Percentiles rank a stretch among this genome's conserved stretches.
Conservation (phyloP, 164 flowering plant species). For the Tinospora cordifolia region DNA sequence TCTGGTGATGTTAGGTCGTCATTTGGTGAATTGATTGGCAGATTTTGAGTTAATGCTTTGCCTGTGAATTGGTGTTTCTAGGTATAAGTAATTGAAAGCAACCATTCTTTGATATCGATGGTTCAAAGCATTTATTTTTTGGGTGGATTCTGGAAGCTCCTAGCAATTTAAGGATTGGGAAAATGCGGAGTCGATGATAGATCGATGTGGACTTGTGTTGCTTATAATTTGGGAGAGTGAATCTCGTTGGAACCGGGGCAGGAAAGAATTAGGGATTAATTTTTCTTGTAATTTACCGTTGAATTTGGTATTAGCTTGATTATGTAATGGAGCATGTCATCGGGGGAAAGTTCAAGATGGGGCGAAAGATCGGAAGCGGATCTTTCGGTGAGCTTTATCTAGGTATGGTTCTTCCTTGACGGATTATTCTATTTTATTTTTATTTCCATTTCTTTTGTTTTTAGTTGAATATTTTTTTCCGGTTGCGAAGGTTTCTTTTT, state of each 20-base stretch:
- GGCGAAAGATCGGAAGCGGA: slow-evolving; percentile 72
- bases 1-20: slow-evolving; percentile 1
- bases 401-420: slow-evolving; percentile 30
- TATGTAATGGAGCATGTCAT: slow-evolving; percentile 49
- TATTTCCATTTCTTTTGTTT: background rate
- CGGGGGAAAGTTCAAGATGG: slow-evolving; percentile 62
- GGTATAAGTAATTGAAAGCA: background rate
- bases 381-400: slow-evolving; percentile 70
- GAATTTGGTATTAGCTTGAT: slow-evolving; percentile 10
- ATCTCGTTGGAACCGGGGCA: slow-evolving; percentile 11
- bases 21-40: slow-evolving; percentile 1
- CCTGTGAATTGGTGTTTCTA: background rate
- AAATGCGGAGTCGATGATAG: background rate
- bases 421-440: background rate
- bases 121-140: background rate
- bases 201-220: background rate
- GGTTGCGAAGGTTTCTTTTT: no score
- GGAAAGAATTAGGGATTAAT: background rate
- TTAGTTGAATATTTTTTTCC: background rate
- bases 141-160: background rate
- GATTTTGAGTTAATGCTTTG: slow-evolving; percentile 3
- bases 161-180: slow-evolving; percentile 8
- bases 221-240: background rate
- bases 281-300: background rate
- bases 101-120: slow-evolving; percentile 3